Percentiles rank a stretch among this genome's conserved stretches.
Evolutionary conservation across 306 rosid species (phyloP).

Genomic region (Medicago ruthenica): DNA sequence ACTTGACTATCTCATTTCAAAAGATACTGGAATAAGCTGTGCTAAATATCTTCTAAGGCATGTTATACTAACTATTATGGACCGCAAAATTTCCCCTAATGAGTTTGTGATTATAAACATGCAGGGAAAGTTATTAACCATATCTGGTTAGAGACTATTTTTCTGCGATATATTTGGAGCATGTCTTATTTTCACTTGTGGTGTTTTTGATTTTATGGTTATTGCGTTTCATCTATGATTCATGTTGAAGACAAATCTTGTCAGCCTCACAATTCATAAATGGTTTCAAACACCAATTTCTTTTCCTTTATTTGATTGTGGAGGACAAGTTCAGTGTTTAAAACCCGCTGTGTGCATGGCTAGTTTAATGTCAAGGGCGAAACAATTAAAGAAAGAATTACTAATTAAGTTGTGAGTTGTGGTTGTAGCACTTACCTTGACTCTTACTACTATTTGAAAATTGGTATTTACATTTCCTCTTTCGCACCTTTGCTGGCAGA

Average conservation of each 20-base stretch:
- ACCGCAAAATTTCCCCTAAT: not conserved
- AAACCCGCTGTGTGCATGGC: not conserved
- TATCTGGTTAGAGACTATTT: slow-evolving; percentile 22
- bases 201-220: slow-evolving; percentile 28
- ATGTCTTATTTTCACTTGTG: slow-evolving; percentile 11
- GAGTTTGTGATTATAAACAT: slow-evolving; percentile 21
- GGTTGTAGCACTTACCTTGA: slow-evolving; percentile 23
- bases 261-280: no score
- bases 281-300: no score
- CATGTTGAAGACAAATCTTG: not conserved
- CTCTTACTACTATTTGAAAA: slow-evolving; percentile 23
- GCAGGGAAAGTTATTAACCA: slow-evolving; percentile 11
- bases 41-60: slow-evolving; percentile 88
- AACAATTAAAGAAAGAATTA: slow-evolving; percentile 1
- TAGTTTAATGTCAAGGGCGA: slow-evolving; percentile 25
- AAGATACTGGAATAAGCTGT: slow-evolving; percentile 83
- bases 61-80: slow-evolving; percentile 13
- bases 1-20: slow-evolving; percentile 90
- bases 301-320: no score
- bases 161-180: slow-evolving; percentile 23
- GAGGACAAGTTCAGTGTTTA: no score
- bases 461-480: slow-evolving; percentile 39
- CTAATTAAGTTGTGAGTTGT: not conserved
- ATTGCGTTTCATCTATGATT: slow-evolving; percentile 31
- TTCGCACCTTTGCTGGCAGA: slow-evolving; percentile 50